Base-by-base conservation (phyloP, 2,329 filamentous ascomycete species). In the Neopestalotiopsis sp. region DNA sequence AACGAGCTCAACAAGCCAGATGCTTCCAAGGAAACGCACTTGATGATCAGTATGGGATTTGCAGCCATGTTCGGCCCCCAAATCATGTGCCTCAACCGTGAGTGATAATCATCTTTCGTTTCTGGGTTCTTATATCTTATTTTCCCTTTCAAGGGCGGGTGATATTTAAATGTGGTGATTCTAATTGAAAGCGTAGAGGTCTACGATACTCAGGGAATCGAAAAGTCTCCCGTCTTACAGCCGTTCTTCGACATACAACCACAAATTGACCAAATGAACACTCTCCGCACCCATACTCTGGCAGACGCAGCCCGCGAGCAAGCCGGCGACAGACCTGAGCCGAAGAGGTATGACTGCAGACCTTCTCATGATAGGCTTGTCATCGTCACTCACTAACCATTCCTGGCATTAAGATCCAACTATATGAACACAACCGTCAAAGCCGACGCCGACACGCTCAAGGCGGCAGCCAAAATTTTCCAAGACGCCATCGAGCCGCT, bases 31-130 rank as follows among this genome's bases (percentile, higher is more conserved):
- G 66, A 68, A 14, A 68, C 66, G 30, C 66, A 68, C n/a, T 10
- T 68, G 32, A 68, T 68, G 66, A 28, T 68, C 24, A 34, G 66
- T 20, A 28, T 34, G 28, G 66, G 66, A n/a, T 68, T 52, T 56
- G 28, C 17, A 20, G 58, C 60, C 38, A 28, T 40, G 30, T 60
- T 60, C 4, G 58, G 24, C 17, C 58, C 24, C 58, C 24, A 60
- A 30, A 34, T 60, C 30, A 60, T 60, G 58, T 60, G 58, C 24
- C 13, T 60, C 10, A 60, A 60, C 58, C 20, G 52, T 57, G 17
- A 12, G 52, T 57, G 12, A 28, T 17, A 9, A 28, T 9, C 52
- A n/a, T 57, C 52, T n/a, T 57, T 28, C 52, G 52, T 57, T 57
- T 57, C 4, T 28, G 24, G 24, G 24, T 57, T 57, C n/a, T 17